phyloP scores from a whole-genome alignment of 305 asterid species.

The Fraxinus albicans region DNA sequence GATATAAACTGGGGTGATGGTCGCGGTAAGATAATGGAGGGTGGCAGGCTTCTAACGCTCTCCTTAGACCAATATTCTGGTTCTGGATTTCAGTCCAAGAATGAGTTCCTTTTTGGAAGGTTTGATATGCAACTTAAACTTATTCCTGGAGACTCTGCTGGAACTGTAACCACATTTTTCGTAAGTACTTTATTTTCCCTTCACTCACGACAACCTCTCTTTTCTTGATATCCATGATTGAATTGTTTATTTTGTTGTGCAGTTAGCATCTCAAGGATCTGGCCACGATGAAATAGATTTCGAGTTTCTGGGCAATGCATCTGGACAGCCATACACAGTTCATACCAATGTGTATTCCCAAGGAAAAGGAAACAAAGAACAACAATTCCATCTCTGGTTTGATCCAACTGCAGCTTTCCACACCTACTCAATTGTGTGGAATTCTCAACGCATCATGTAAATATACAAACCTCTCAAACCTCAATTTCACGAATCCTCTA shows the following conservation, averaged over 20 bases:
- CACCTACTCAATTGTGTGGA: constrained; percentile 53
- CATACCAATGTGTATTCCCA: constrained; percentile 53
- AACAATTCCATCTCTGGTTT: constrained; percentile 60
- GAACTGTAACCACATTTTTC: constrained; percentile 50
- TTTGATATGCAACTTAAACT: constrained; percentile 43
- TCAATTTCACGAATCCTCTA: background rate
- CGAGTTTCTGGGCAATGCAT: constrained; percentile 50
- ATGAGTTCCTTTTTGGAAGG: constrained; percentile 35
- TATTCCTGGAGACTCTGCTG: constrained; percentile 41
- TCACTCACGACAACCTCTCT: background rate
- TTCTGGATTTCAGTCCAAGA: constrained; percentile 46
- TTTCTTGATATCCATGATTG: background rate
- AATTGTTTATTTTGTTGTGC: background rate
- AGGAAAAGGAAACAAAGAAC: constrained; percentile 60
- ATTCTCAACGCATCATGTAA: constrained; percentile 46
- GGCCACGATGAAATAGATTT: constrained; percentile 64
- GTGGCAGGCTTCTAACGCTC: constrained; percentile 30
- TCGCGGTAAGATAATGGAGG: constrained; percentile 32
- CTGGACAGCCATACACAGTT: constrained; percentile 50
- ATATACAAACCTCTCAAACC: background rate
- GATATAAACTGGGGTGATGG: constrained; percentile 40
- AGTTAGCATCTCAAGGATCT: constrained; percentile 51
- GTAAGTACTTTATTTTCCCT: constrained; percentile 4
- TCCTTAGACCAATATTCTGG: constrained; percentile 34
- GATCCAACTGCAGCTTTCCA: constrained; percentile 58